Base-by-base conservation (phyloP, 768 basidiomycete species). In the Boletellus ananas region DNA sequence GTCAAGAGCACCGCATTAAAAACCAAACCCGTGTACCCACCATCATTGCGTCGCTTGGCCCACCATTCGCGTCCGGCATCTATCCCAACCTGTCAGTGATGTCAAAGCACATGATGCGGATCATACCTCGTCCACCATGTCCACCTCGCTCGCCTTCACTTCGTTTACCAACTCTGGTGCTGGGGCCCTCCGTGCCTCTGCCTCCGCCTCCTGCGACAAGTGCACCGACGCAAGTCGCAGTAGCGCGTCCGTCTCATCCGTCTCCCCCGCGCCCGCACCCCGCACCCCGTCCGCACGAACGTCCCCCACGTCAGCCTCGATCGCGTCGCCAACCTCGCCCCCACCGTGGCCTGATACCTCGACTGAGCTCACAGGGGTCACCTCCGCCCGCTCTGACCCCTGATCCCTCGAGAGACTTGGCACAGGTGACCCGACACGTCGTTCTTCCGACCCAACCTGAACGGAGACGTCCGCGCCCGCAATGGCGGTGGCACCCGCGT, bases 201-300 rank as follows among this genome's bases (percentile, higher is more conserved):
- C 47, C 31, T 25, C 23, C 23, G 23, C 23, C 23, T 23, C 23
- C 21, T 31, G 40, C 9, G 50, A 57, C n/a, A 63, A 49, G 36
- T 64, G 61, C 20, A 65, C 58, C 14, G 58, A 60, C 34, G 55
- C 64, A n/a, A 65, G 53, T 10, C 61, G 53, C 45, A 65, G 49
- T 38, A 63, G 44, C 43, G 42, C 14, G 38, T 61, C 64, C 23
- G 48, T 6, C 17, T 55, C 66, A n/a, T 63, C 50, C 13, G 25
- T 23, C 7, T 36, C 40, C 14, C 20, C 35, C 13, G 38, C 43
- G 3, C 14, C 29, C 10, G 37, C 45, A 3, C 35, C 34, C 49
- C 14, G 10, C 33, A 7, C 21, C 17, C 40, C 16, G 16, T 33
- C 35, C n/a, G 12, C 41, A 3, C 17, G 16, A 43, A 11, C 29